These are phyloP conservation scores for Cryptococcus sp. DNA, from an alignment of 1,284 basidiomycete genomes.

Conservation along the genomic window DNA sequence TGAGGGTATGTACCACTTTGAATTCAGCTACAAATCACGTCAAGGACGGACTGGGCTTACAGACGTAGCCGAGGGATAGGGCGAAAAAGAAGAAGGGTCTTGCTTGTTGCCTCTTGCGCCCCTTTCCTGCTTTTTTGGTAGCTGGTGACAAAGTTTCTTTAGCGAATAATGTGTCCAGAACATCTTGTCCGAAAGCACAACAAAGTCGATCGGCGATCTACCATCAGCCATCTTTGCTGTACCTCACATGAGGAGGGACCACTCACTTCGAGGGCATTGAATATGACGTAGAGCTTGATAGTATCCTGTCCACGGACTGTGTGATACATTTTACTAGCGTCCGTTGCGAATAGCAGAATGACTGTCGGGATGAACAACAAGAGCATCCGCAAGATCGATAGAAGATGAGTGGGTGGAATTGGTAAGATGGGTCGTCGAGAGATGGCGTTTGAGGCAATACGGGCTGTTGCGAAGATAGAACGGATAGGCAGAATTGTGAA, in stretches of 20 bases:
- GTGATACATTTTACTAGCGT: slow-evolving; percentile 98
- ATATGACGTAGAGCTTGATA: slow-evolving; percentile 98
- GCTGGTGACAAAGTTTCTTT: slow-evolving; percentile 69
- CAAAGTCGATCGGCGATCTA: slow-evolving; percentile 94
- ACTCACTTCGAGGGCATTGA: slow-evolving; percentile 87
- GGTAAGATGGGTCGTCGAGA: slow-evolving; percentile 10
- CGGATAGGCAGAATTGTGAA: slow-evolving; percentile 97
- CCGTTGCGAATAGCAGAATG: slow-evolving; percentile 76
- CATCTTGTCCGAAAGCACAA: slow-evolving; percentile 95
- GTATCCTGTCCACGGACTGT: slow-evolving; percentile 97
- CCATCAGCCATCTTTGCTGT: neutral
- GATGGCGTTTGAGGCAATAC: slow-evolving; percentile 54
- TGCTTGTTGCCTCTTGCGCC: slow-evolving; percentile 45
- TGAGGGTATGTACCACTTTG: slow-evolving; percentile 80
- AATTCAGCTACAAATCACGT: neutral
- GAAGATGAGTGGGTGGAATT: slow-evolving; percentile 36
- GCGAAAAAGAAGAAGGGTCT: slow-evolving; percentile 81
- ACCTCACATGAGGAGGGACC: neutral
- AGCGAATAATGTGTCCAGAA: slow-evolving; percentile 94
- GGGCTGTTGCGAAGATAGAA: slow-evolving; percentile 62
- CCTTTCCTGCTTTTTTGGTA: slow-evolving; percentile 23
- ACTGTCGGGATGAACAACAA: slow-evolving; percentile 71
- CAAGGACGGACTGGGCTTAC: slow-evolving; percentile 51
- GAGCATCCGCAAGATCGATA: slow-evolving; percentile 65
- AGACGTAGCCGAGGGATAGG: slow-evolving; percentile 76